Evolutionary conservation across 2,329 filamentous ascomycete genomes (phyloP).

Genomic region (Berkeleyomyces rouxiae): DNA sequence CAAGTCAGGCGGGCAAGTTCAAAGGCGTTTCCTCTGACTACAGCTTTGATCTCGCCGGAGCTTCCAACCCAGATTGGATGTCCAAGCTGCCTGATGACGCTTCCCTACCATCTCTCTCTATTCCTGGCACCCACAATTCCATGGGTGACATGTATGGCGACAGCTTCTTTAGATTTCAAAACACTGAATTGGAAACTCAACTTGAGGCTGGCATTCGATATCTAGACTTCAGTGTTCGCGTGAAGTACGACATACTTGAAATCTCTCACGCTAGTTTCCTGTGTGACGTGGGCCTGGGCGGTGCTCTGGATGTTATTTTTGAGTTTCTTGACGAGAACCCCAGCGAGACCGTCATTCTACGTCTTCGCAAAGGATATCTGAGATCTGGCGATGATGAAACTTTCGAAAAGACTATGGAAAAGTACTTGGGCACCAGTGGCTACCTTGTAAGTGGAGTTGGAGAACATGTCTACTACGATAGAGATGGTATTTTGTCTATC

Average conservation of each 20-base stretch:
- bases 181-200: constrained; percentile 27
- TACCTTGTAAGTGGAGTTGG: constrained; percentile 17
- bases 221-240: constrained; percentile 31
- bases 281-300: constrained; percentile 28
- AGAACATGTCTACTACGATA: too few relatives aligned
- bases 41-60: too few relatives aligned
- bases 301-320: constrained; percentile 27
- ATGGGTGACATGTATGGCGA: constrained; percentile 28
- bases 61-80: constrained; percentile 24
- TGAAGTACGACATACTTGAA: constrained; percentile 26
- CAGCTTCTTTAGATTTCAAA: constrained; percentile 28
- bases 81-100: constrained; percentile 24
- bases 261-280: constrained; percentile 30
- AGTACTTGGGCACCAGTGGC: constrained; percentile 19
- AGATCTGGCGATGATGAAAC: constrained; percentile 12
- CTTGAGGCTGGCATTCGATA: constrained; percentile 31
- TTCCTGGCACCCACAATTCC: constrained; percentile 37
- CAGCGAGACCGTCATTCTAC: constrained; percentile 30
- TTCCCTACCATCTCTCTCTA: constrained; percentile 27
- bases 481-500: constrained; percentile 21
- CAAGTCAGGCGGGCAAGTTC: too few relatives aligned
- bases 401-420: constrained; percentile 29
- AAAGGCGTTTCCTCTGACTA: too few relatives aligned
- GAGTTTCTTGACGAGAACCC: constrained; percentile 29
- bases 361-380: constrained; percentile 17